Evolutionary conservation across 2,329 filamentous ascomycete species (phyloP), one percentile per base, ranked within the genome.

Genomic region (Chaetomium sp.): DNA sequence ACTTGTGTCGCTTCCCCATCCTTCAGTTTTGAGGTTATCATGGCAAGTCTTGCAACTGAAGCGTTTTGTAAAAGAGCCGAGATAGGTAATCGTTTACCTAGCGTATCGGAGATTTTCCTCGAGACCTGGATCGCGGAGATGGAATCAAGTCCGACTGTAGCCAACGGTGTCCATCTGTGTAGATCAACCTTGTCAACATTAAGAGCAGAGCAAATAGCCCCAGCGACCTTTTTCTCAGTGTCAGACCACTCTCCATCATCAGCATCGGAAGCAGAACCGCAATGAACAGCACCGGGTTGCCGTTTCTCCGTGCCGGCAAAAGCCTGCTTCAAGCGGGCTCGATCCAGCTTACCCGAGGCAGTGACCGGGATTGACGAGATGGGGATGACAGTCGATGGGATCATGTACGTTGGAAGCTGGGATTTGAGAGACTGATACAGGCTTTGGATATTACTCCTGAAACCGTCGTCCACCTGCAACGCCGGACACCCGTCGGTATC

Each of bases 131-230:
- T 95, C 0, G 88, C 89, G 6, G 86, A 87, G 33, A 96, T 82
- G 0, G 91, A 95, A 67, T 96, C 90, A 5, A 96, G 69, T 0
- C 91, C 91, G 2, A 95, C 69, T n/a, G 79, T 81, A 54, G 87
- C 84, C 58, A 96, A 87, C 0, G 90, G 89, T 0, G 84, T 86
- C 71, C 84, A 85, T 36, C 80, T 79, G 8, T 70, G 72, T 40
- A 95, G 75, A 0, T 74, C 70, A 1, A 67, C 62, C 3, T 66
- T 55, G 0, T 79, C 65, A 0, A 81, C 66, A 0, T 71, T 66
- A 1, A 86, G 74, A 0, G 78, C 71, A 5, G 74, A 62, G 0
- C 80, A 73, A 6, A 95, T 70, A 1, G 78, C 71, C 0, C 73
- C 60, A 1, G 80, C 81, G 53, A 95, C 75, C 0, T 66, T 60